Evolutionary conservation across 2,329 filamentous ascomycete species (phyloP), one percentile per base, ranked within the genome.

Genomic region (Fusarium drepaniforme): DNA sequence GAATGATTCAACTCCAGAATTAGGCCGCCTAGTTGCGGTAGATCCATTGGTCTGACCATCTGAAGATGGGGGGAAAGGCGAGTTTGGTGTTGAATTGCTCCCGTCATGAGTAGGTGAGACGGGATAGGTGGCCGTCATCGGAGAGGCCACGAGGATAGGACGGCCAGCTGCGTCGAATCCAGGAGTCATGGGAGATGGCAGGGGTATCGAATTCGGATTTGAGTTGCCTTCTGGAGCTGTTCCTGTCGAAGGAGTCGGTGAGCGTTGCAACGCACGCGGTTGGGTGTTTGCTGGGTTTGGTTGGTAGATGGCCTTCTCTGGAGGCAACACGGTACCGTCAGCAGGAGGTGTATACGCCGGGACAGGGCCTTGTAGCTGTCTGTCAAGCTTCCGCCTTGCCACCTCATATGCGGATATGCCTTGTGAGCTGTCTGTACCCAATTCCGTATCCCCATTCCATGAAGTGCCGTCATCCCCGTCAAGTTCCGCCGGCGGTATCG

Each of bases 341-440:
- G 71, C 66, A n/a, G 85, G 83, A n/a, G 86, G 86, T 0, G 82
- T 82, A 74, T 89, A 89, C 11, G 84, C 84, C 6, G 88, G 87
- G 8, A 87, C 85, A 2, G 87, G 86, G 0, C 88, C 86, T 70
- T 86, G 85, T 33, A 89, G 83, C 68, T 89, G 87, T 57, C 84
- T 83, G 18, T 88, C 87, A 35, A 90, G 77, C 78, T 89, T 90
- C 67, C 84, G 83, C 69, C 85, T 83, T 0, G 87, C 86, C 15
- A 85, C 75, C 67, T 91, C 88, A 70, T 91, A 91, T 2, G 86
- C 82, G 49, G 83, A 87, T 40, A 87, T 68, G 23, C 81, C 81
- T 4, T 84, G 81, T 0, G 83, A 81, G 37, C 84, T 83, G 28
- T 85, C 83, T 1, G 83, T 84, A 1, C 84, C 84, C 8, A 87